Percentiles rank a stretch among this genome's conserved stretches.
These are phyloP conservation scores for Coniochaeta ligniaria DNA, from an alignment of 2,329 filamentous ascomycete genomes.

Conservation along the genomic window DNA sequence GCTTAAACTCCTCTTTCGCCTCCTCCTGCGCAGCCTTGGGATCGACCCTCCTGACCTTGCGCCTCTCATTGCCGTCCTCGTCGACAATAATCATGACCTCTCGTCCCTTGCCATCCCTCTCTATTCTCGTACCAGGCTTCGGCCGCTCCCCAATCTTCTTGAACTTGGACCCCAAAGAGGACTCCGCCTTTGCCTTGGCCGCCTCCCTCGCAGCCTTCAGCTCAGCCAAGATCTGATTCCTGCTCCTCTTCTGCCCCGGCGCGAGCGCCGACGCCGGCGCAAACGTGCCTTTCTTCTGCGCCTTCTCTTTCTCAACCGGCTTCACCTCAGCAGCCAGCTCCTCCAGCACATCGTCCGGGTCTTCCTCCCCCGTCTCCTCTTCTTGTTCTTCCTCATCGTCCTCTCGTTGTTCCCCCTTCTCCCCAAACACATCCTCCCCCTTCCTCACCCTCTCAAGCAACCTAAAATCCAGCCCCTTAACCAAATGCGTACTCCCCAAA, in stretches of 20 bases:
- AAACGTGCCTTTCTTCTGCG: conserved; percentile 54
- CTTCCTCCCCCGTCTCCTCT: conserved; percentile 20
- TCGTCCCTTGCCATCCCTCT: conserved; percentile 52
- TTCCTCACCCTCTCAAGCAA: conserved; percentile 62
- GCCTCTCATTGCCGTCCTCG: conserved; percentile 58
- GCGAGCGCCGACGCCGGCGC: conserved; percentile 40
- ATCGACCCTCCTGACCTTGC: conserved; percentile 52
- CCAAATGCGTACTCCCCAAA: conserved; percentile 71
- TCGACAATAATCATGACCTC: conserved; percentile 60
- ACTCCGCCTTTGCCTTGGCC: conserved; percentile 43
- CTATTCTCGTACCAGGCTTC: conserved; percentile 49
- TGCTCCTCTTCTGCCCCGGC: conserved; percentile 53
- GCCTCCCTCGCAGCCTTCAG: conserved; percentile 56
- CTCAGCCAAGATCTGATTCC: conserved; percentile 61
- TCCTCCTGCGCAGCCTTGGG: conserved; percentile 26
- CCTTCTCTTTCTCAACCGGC: conserved; percentile 41
- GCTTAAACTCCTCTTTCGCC: conserved; percentile 33
- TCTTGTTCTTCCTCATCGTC: conserved; percentile 48
- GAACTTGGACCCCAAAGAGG: conserved; percentile 51
- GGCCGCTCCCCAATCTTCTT: conserved; percentile 55
- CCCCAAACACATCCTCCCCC: conserved; percentile 61
- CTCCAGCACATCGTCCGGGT: conserved; percentile 63
- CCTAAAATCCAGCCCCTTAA: conserved; percentile 87
- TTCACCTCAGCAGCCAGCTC: conserved; percentile 49
- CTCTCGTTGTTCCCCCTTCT: conserved; percentile 18